Evolutionary conservation across 805 yeast species (phyloP).

Genomic region (Naumovozyma dairenensis): DNA sequence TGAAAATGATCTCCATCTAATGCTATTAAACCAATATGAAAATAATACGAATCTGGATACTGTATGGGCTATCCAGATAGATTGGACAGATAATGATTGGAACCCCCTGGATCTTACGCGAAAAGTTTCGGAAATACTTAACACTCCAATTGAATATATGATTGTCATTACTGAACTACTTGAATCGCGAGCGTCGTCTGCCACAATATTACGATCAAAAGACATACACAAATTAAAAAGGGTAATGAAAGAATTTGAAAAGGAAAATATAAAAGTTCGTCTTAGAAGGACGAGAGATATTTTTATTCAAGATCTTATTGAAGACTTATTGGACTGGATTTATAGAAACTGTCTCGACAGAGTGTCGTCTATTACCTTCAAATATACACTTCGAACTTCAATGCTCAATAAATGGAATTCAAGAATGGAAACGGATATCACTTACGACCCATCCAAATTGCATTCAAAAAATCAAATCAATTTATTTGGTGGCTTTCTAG

Average conservation of each 20-base stretch:
- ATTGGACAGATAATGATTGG: constrained; percentile 19
- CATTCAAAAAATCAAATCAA: constrained; percentile 11
- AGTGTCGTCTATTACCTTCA: constrained; percentile 4
- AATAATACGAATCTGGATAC: constrained; percentile 7
- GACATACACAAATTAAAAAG: constrained; percentile 12
- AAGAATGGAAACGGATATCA: constrained; percentile 2
- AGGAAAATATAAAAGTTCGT: constrained; percentile 15
- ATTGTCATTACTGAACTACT: constrained; percentile 13
- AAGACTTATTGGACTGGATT: constrained; percentile 20
- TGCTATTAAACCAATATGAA: constrained; percentile 6
- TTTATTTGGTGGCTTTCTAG: constrained; percentile 23
- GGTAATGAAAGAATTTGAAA: constrained; percentile 12
- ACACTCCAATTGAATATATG: constrained; percentile 22
- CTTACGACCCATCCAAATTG: neutral
- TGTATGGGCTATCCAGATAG: constrained; percentile 21
- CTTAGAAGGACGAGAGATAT: constrained; percentile 17
- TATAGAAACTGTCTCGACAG: constrained; percentile 9
- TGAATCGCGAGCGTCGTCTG: constrained; percentile 12
- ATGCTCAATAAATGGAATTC: constrained; percentile 19
- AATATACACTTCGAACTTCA: constrained; percentile 15
- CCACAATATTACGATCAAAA: constrained; percentile 14
- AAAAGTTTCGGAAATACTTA: constrained; percentile 15
- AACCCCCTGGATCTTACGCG: constrained; percentile 20
- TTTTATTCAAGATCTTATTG: constrained; percentile 17
- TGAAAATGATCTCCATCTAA: constrained; percentile 1